A percentile compares a stretch with the other conserved stretches of the same genome.
Evolutionary conservation across 2,329 filamentous ascomycete species (phyloP).

Genomic region (Verticillium klebahnii): DNA sequence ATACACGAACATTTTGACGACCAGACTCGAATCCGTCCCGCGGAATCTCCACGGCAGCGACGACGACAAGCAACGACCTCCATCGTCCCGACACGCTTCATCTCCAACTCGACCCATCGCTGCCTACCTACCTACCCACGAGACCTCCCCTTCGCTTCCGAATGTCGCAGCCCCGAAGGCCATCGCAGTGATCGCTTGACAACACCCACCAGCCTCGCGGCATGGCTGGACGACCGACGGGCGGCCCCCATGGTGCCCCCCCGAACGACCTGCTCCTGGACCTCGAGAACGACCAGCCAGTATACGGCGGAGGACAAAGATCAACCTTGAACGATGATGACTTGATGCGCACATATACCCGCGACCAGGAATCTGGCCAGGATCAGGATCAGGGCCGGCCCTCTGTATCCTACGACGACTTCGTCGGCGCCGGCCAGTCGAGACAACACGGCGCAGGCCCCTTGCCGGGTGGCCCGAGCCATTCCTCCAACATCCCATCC

Average conservation of each 20-base stretch:
- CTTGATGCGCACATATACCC: constrained; percentile 69
- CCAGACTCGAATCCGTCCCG: not conserved
- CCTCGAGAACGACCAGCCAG: constrained; percentile 64
- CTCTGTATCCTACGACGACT: constrained; percentile 92
- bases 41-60: not conserved
- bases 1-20: not conserved
- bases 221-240: constrained; percentile 57
- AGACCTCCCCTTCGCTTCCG: constrained; percentile 16
- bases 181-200: constrained; percentile 16
- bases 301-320: constrained; percentile 71
- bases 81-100: not conserved
- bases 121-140: not conserved
- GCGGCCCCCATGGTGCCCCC: constrained; percentile 43
- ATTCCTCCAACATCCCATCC: constrained; percentile 17
- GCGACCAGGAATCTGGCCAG: constrained; percentile 49
- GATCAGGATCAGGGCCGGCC: constrained; percentile 59
- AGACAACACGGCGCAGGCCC: constrained; percentile 42
- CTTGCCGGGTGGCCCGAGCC: constrained; percentile 19
- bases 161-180: constrained; percentile 24
- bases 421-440: constrained; percentile 66
- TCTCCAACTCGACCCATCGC: constrained; percentile 13
- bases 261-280: constrained; percentile 66
- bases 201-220: constrained; percentile 34
- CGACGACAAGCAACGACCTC: not conserved
- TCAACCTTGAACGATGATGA: constrained; percentile 80